phyloP scores from a whole-genome alignment of 345 rosid genomes.

The Cardiospermum halicacabum region DNA sequence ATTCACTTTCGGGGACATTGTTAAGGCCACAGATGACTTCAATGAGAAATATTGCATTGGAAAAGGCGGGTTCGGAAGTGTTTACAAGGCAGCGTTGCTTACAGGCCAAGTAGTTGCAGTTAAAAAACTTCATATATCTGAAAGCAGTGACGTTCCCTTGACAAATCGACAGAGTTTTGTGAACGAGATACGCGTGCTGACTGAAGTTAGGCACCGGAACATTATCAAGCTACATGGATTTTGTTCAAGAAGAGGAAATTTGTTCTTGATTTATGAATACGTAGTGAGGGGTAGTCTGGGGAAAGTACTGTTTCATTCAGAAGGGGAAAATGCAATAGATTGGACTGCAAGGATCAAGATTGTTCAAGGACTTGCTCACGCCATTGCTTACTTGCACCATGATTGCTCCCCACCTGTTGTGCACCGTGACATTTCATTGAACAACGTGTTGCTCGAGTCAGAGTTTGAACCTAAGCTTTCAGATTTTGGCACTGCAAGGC shows the following conservation, averaged over 20 bases:
- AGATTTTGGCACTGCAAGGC: slow-evolving; percentile 67
- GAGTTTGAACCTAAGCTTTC: slow-evolving; percentile 51
- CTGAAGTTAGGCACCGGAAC: slow-evolving; percentile 53
- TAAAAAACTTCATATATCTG: slow-evolving; percentile 40
- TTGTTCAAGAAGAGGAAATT: slow-evolving; percentile 39
- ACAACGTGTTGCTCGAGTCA: slow-evolving; percentile 49
- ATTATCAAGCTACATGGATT: slow-evolving; percentile 66
- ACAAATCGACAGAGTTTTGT: slow-evolving; percentile 42
- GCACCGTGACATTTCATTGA: slow-evolving; percentile 57
- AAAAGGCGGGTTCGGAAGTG: slow-evolving; percentile 61
- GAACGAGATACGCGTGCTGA: slow-evolving; percentile 49
- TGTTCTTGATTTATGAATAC: slow-evolving; percentile 58
- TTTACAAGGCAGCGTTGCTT: slow-evolving; percentile 46
- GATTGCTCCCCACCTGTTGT: slow-evolving; percentile 60
- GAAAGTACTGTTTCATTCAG: slow-evolving; percentile 36
- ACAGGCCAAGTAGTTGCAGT: slow-evolving; percentile 52
- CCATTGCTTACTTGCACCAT: slow-evolving; percentile 64
- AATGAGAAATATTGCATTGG: slow-evolving; percentile 52
- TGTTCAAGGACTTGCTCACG: slow-evolving; percentile 62
- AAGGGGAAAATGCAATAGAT: slow-evolving; percentile 31
- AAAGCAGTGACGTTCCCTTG: slow-evolving; percentile 32
- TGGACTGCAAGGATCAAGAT: slow-evolving; percentile 46
- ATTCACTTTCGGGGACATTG: slow-evolving; percentile 53
- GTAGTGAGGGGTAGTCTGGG: slow-evolving; percentile 53
- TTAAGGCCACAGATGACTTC: slow-evolving; percentile 50